Evolutionary conservation across 768 basidiomycete species (phyloP).

Genomic region (Boletus rubropictus): DNA sequence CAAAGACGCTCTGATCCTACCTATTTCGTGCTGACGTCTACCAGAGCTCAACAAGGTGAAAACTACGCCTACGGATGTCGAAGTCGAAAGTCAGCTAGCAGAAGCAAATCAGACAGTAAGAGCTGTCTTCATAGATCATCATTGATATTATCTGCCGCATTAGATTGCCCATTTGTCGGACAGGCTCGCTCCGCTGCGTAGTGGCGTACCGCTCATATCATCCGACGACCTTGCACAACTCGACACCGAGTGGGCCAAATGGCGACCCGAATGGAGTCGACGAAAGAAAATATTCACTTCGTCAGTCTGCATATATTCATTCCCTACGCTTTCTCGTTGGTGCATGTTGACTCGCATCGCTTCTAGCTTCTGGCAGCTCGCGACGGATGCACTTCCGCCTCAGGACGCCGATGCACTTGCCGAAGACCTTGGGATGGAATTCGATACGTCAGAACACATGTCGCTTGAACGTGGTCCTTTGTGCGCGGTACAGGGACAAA

Average conservation of each 20-base stretch:
- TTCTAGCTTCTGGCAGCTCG: slow-evolving; percentile 68
- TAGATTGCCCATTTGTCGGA: slow-evolving; percentile 47
- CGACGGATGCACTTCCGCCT: slow-evolving; percentile 61
- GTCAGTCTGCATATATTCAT: slow-evolving; percentile 19
- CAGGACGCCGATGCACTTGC: slow-evolving; percentile 58
- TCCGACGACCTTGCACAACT: slow-evolving; percentile 63
- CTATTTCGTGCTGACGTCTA: slow-evolving; percentile 8
- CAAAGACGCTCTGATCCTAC: neutral
- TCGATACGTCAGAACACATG: slow-evolving; percentile 66
- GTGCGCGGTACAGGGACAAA: slow-evolving; percentile 34
- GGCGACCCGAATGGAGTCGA: slow-evolving; percentile 76
- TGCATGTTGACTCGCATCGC: neutral
- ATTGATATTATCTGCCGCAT: slow-evolving; percentile 1
- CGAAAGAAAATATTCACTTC: slow-evolving; percentile 63
- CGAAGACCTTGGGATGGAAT: slow-evolving; percentile 79
- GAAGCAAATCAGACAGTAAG: slow-evolving; percentile 50
- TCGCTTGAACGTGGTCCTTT: slow-evolving; percentile 60
- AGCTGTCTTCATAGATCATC: slow-evolving; percentile 7
- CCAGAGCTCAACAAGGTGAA: slow-evolving; percentile 64
- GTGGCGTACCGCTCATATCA: slow-evolving; percentile 59
- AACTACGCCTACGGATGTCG: slow-evolving; percentile 61
- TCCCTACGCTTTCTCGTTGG: neutral
- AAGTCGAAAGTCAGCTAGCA: slow-evolving; percentile 53
- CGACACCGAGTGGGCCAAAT: slow-evolving; percentile 70
- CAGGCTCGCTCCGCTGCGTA: slow-evolving; percentile 59